Evolutionary conservation across 495 filamentous ascomycete species (phyloP).

Genomic region (Lindgomyces ingoldianus): DNA sequence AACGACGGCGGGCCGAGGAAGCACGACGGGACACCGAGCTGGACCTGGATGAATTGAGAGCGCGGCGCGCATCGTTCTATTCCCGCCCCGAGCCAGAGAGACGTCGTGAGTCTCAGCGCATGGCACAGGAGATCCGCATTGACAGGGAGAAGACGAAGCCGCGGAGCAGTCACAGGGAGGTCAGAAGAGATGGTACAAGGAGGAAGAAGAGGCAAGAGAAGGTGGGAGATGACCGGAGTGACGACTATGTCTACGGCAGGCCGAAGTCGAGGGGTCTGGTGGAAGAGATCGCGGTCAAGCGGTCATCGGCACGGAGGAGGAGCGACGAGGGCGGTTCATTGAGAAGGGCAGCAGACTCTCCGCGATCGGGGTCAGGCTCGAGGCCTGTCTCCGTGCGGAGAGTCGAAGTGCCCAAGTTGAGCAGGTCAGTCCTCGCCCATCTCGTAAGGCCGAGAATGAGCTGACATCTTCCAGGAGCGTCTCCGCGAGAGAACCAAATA

Average conservation of each 20-base stretch:
- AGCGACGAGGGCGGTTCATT: slow-evolving; percentile 30
- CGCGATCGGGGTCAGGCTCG: slow-evolving; percentile 28
- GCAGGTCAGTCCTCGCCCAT: slow-evolving; percentile 18
- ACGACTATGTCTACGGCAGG: slow-evolving; percentile 34
- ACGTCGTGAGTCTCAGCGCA: slow-evolving; percentile 24
- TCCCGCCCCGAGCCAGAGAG: slow-evolving; percentile 19
- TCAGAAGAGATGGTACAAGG: slow-evolving; percentile 25
- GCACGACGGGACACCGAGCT: slow-evolving; percentile 19
- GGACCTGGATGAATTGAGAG: slow-evolving; percentile 32
- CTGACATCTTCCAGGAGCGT: slow-evolving; percentile 26
- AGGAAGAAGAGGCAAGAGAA: slow-evolving; percentile 17
- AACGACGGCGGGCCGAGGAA: slow-evolving; percentile 21
- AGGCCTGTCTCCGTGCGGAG: slow-evolving; percentile 19
- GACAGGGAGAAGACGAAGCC: slow-evolving; percentile 20
- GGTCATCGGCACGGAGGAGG: slow-evolving; percentile 10
- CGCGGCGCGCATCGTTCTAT: slow-evolving; percentile 20
- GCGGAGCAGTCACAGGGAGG: slow-evolving; percentile 25
- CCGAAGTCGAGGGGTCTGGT: slow-evolving; percentile 20
- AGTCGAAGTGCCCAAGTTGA: slow-evolving; percentile 14
- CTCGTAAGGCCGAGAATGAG: not conserved
- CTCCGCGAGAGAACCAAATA: slow-evolving; percentile 28
- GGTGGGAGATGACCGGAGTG: slow-evolving; percentile 20
- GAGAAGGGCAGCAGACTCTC: slow-evolving; percentile 14
- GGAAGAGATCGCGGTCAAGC: slow-evolving; percentile 21
- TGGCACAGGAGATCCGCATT: slow-evolving; percentile 30